Conservation (phyloP, 805 yeast genomes). For the Metschnikowia similis region DNA sequence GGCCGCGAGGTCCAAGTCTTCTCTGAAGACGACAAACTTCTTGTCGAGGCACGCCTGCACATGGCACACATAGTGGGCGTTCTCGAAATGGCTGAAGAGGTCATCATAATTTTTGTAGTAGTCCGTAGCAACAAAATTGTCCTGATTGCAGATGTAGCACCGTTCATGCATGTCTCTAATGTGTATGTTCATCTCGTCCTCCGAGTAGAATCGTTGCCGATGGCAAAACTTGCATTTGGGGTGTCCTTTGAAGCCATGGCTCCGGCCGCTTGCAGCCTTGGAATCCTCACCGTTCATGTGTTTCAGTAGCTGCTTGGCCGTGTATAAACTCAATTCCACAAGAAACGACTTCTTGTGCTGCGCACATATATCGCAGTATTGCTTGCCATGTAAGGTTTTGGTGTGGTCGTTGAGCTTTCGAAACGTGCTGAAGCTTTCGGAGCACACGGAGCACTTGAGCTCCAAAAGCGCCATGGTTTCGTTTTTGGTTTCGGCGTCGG, state of each 20-base stretch:
- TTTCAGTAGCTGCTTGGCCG: conserved; percentile 54
- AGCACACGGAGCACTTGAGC: conserved; percentile 53
- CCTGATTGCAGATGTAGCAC: conserved; percentile 84
- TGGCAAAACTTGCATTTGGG: conserved; percentile 83
- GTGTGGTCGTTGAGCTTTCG: conserved; percentile 63
- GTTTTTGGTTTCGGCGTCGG: conserved; percentile 44
- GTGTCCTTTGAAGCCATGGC: conserved; percentile 78
- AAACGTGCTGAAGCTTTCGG: conserved; percentile 42
- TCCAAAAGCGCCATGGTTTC: conserved; percentile 50
- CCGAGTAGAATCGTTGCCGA: conserved; percentile 74
- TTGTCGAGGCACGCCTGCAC: conserved; percentile 78
- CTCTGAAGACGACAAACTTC: conserved; percentile 87
- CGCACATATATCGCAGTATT: conserved; percentile 73
- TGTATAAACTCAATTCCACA: conserved; percentile 60
- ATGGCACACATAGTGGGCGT: conserved; percentile 71
- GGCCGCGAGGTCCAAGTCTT: conserved; percentile 79
- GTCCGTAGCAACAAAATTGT: conserved; percentile 51
- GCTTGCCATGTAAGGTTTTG: conserved; percentile 56
- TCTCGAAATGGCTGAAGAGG: conserved; percentile 69
- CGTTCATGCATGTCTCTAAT: conserved; percentile 80
- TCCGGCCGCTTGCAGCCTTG: not conserved
- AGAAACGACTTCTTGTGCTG: conserved; percentile 74
- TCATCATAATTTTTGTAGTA: conserved; percentile 76
- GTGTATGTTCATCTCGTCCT: conserved; percentile 80
- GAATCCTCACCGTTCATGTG: conserved; percentile 71